A percentile compares a stretch with the other conserved stretches of the same genome.
Conservation (phyloP, 2,329 filamentous ascomycete genomes). For the Nothomitra cinnamomea region DNA sequence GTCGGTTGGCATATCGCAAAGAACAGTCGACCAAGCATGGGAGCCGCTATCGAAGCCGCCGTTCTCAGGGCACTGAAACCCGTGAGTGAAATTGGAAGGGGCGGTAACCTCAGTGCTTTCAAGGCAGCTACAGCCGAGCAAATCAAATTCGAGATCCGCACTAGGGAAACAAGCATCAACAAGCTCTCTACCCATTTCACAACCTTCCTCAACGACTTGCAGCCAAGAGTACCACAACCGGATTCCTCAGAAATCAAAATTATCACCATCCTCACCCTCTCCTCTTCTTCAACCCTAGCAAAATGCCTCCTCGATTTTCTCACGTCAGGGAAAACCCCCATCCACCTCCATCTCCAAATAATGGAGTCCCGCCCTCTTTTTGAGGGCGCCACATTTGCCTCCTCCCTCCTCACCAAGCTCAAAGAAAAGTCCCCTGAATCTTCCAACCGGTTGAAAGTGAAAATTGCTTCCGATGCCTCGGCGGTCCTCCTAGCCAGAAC, state of each 20-base stretch:
- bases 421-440: conserved; percentile 9
- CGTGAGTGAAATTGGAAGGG: conserved; percentile 16
- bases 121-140: too few species aligned
- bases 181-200: too few species aligned
- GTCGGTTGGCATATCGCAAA: conserved; percentile 47
- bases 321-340: conserved; percentile 21
- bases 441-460: conserved; percentile 22
- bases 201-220: too few species aligned
- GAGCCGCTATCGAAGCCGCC: conserved; percentile 36
- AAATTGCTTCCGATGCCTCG: conserved; percentile 42
- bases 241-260: background rate
- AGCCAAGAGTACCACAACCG: background rate
- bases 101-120: background rate
- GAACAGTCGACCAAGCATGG: conserved; percentile 50
- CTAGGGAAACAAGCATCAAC: too few species aligned
- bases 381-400: conserved; percentile 43
- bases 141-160: too few species aligned
- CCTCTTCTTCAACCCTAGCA: conserved; percentile 41
- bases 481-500: conserved; percentile 33
- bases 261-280: conserved; percentile 13
- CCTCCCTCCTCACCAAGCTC: conserved; percentile 20
- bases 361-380: conserved; percentile 51
- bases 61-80: conserved; percentile 29
- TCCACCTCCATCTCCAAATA: conserved; percentile 35
- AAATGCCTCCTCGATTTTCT: conserved; percentile 26